Conservation (phyloP, 345 rosid genomes). For the Lepidium africanum region DNA sequence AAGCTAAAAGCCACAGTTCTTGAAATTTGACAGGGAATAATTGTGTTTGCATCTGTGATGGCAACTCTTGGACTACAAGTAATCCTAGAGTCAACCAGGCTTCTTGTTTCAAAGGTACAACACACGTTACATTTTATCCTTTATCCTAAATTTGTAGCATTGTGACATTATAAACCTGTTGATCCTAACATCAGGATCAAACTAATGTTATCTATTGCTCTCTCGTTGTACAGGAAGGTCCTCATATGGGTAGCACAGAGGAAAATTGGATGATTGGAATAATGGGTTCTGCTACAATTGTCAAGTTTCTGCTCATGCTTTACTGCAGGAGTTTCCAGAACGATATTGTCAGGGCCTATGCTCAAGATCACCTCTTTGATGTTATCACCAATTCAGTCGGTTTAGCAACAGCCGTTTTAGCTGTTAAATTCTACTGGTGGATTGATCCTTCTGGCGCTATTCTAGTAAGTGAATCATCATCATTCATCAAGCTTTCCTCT, state of each 20-base stretch:
- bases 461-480: constrained; percentile 27
- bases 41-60: constrained; percentile 60
- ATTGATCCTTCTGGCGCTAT: constrained; percentile 58
- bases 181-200: neutral
- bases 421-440: constrained; percentile 46
- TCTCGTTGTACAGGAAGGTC: constrained; percentile 23
- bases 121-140: neutral
- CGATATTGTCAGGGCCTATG: constrained; percentile 43
- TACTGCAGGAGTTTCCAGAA: constrained; percentile 47
- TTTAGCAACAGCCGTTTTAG: constrained; percentile 43
- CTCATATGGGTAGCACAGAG: constrained; percentile 24
- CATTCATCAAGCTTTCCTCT: neutral
- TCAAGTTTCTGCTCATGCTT: constrained; percentile 43
- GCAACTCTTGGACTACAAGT: constrained; percentile 59
- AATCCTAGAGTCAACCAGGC: constrained; percentile 40
- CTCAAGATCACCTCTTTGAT: constrained; percentile 52
- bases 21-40: constrained; percentile 39
- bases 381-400: constrained; percentile 53
- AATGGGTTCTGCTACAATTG: constrained; percentile 35
- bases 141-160: neutral
- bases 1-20: neutral
- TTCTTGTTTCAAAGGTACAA: constrained; percentile 36
- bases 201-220: neutral
- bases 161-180: neutral
- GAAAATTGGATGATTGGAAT: constrained; percentile 53